Percentiles rank a stretch among this genome's conserved stretches.
These are phyloP conservation scores for Neoboletus magnificus DNA, from an alignment of 768 basidiomycete genomes.

Conservation along the genomic window DNA sequence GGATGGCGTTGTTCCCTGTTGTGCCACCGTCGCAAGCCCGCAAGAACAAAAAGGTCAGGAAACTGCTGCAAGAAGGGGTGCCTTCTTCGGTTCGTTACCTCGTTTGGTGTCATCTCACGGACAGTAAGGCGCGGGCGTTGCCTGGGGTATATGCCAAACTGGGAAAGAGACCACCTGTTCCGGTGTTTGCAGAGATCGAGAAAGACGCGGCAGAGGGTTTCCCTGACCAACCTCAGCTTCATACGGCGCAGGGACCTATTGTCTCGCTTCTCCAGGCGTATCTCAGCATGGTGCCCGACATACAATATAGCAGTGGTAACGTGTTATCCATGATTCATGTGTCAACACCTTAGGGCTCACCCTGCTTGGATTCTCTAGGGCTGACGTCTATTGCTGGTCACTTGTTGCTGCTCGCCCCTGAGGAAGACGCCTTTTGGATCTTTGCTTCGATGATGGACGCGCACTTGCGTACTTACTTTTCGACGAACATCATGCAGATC, in stretches of 20 bases:
- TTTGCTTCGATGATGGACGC: slow-evolving; percentile 85
- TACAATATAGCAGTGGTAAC: slow-evolving; percentile 63
- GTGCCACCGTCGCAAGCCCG: slow-evolving; percentile 59
- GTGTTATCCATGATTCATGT: background rate
- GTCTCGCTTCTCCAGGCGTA: slow-evolving; percentile 66
- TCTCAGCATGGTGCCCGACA: slow-evolving; percentile 81
- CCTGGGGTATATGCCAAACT: slow-evolving; percentile 67
- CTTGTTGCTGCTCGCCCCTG: slow-evolving; percentile 68
- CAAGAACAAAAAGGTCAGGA: slow-evolving; percentile 78
- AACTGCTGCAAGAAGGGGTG: slow-evolving; percentile 71
- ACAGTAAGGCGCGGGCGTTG: slow-evolving; percentile 68
- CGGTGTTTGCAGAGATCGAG: slow-evolving; percentile 52
- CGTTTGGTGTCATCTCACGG: slow-evolving; percentile 79
- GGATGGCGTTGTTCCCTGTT: slow-evolving; percentile 63
- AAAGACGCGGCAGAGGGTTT: slow-evolving; percentile 55
- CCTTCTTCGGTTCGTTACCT: slow-evolving; percentile 81
- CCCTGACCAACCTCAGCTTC: slow-evolving; percentile 54
- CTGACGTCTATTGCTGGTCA: slow-evolving; percentile 70
- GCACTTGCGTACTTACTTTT: slow-evolving; percentile 77
- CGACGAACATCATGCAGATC: slow-evolving; percentile 54
- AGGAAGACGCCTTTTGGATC: slow-evolving; percentile 91
- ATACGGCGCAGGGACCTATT: slow-evolving; percentile 54
- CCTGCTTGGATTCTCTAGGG: slow-evolving; percentile 37
- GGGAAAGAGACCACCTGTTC: slow-evolving; percentile 50
- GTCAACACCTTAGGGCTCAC: background rate